Base-by-base conservation (phyloP, 192 early-diverging fungal genomes). In the Phycomyces nitens region DNA sequence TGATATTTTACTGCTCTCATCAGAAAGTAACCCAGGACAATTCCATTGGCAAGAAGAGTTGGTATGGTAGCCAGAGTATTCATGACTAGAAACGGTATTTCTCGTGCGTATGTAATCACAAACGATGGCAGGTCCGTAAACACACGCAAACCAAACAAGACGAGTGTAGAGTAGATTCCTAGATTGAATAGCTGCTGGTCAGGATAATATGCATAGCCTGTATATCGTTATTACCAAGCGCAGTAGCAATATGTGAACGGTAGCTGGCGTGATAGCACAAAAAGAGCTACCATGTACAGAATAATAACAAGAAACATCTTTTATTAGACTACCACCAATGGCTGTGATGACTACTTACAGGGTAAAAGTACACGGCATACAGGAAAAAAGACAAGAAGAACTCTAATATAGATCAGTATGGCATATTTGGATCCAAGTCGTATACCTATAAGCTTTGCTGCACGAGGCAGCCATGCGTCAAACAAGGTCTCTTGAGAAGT, bases 191-290 rank as follows among this genome's bases (percentile, higher is more conserved):
- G 29, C 15, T 12, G 24, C 18, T 0, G n/a, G 2, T 39, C 10
- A n/a, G 9, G 20, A n/a, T 9, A 34, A 9, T 54, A 14, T 20
- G 34, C 15, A 20, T 15, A 22, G 2, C n/a, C n/a, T n/a, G n/a
- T n/a, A n/a, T n/a, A n/a, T n/a, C n/a, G n/a, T 24, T 18, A 50
- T 7, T 71, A 71, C 70, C 73, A 60, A 70, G 58, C 1, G 70
- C 39, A 43, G 62, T 70, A 11, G 68, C 73, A 20, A 62, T 18
- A 10, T 68, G 53, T 15, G 73, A 75, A 22, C 56, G 27, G 24
- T 61, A 55, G 27, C 73, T 75, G 18, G 69, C 68, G 26, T 75
- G 63, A 59, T 70, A 75, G 24, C 73, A 75, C n/a, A 75, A 68
- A 50, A 75, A 75, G 0, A 65, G 55, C 72, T 74, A 53, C 18